Evolutionary conservation across 2,329 filamentous ascomycete genomes (phyloP).

Genomic region (Remersonia thermophila): DNA sequence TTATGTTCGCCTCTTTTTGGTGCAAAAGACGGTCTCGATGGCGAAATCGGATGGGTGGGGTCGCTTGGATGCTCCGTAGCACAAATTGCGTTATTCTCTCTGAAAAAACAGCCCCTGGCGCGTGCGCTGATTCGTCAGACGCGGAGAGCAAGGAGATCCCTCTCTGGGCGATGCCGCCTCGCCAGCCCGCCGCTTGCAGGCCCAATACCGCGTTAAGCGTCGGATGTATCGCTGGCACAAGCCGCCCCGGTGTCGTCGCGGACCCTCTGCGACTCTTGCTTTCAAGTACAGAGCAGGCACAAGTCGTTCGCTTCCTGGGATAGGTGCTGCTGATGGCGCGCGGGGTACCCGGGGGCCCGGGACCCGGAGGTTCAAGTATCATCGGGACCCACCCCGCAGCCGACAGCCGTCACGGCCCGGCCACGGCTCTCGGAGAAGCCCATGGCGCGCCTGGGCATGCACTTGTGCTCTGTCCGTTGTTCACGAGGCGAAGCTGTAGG

Average conservation of each 20-base stretch:
- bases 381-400: slow-evolving; percentile 1
- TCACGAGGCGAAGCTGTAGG: too few species aligned
- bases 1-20: too few species aligned
- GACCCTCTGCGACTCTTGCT: too few species aligned
- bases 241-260: too few species aligned
- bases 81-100: slow-evolving; percentile 19
- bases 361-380: not conserved
- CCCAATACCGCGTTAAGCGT: too few species aligned
- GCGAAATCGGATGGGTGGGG: slow-evolving; percentile 16
- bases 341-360: not conserved
- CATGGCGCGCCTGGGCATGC: too few species aligned
- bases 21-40: slow-evolving; percentile 17
- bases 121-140: slow-evolving; percentile 2
- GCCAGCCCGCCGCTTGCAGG: too few species aligned
- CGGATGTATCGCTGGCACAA: too few species aligned
- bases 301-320: not conserved
- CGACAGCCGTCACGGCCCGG: not conserved
- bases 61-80: slow-evolving; percentile 17
- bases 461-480: too few species aligned
- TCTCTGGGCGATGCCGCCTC: too few species aligned
- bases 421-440: not conserved
- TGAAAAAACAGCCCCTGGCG: not conserved
- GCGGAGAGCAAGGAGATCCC: slow-evolving; percentile 7
- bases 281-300: too few species aligned
- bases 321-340: too few species aligned